Evolutionary conservation across 306 rosid genomes (phyloP).

Genomic region (Glycyrrhiza uralensis): DNA sequence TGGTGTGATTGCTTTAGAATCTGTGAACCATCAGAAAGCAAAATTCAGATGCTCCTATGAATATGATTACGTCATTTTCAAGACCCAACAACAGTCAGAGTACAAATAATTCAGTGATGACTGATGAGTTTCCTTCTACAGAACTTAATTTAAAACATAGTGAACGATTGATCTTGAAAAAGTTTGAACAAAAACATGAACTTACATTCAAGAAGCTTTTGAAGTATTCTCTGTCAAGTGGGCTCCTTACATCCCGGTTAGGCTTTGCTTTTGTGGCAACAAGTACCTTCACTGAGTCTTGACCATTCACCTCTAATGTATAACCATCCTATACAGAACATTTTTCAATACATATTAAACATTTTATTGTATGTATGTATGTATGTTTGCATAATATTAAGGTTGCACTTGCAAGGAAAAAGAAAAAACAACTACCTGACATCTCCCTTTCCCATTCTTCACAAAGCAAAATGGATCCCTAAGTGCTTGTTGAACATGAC

Average conservation of each 20-base stretch:
- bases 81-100: not conserved
- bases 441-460: constrained; percentile 67
- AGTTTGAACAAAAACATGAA: not conserved
- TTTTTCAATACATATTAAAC: constrained; percentile 13
- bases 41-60: not conserved
- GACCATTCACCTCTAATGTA: constrained; percentile 59
- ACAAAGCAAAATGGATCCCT: constrained; percentile 73
- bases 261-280: constrained; percentile 86
- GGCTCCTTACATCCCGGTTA: constrained; percentile 43
- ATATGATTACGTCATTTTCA: not conserved
- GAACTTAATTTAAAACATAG: not conserved
- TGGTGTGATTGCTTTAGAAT: constrained; percentile 32
- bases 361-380: not conserved
- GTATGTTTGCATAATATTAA: not conserved
- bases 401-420: not conserved
- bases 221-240: constrained; percentile 69
- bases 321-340: constrained; percentile 81
- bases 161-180: not conserved
- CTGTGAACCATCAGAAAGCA: constrained; percentile 9
- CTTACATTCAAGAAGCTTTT: constrained; percentile 70
- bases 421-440: constrained; percentile 56
- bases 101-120: not conserved
- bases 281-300: constrained; percentile 63
- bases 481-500: constrained; percentile 77
- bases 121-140: not conserved